Conservation (phyloP, 768 basidiomycete species). For the Boletus patriciae region DNA sequence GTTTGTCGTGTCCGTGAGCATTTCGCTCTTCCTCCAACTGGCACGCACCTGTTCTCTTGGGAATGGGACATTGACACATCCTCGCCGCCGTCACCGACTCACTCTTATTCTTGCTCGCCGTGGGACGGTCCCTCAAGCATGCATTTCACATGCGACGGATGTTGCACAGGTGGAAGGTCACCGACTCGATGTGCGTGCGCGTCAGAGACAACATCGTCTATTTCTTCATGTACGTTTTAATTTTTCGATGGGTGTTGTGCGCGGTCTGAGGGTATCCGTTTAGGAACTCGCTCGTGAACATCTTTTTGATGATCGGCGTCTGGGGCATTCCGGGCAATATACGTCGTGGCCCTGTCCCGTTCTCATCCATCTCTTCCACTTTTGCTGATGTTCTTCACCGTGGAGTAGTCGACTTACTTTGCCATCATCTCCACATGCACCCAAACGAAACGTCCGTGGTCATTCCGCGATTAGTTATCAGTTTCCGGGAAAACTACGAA, state of each 20-base stretch:
- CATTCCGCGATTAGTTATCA: constrained; percentile 21
- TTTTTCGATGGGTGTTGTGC: neutral
- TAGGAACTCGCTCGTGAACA: constrained; percentile 16
- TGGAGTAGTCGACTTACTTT: no score
- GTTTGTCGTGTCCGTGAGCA: neutral
- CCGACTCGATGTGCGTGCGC: constrained; percentile 18
- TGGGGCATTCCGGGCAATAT: constrained; percentile 15
- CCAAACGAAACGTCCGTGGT: constrained; percentile 15
- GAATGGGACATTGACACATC: constrained; percentile 10
- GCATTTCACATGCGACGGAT: constrained; percentile 9
- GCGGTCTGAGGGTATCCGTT: neutral
- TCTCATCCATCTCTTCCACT: neutral
- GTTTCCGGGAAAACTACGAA: no score
- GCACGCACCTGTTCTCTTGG: neutral
- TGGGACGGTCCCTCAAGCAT: constrained; percentile 14
- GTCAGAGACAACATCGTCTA: constrained; percentile 19
- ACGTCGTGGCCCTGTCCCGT: neutral
- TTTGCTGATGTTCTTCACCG: neutral
- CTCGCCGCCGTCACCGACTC: constrained; percentile 3
- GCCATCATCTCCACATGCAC: constrained; percentile 17
- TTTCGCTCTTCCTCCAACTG: constrained; percentile 14
- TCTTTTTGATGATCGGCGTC: constrained; percentile 16
- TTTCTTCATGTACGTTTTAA: constrained; percentile 17
- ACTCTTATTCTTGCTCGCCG: constrained; percentile 17
- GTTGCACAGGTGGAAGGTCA: constrained; percentile 7